Base-by-base conservation (phyloP, 1,139 yeast species). In the Zygosaccharomyces sapae region DNA sequence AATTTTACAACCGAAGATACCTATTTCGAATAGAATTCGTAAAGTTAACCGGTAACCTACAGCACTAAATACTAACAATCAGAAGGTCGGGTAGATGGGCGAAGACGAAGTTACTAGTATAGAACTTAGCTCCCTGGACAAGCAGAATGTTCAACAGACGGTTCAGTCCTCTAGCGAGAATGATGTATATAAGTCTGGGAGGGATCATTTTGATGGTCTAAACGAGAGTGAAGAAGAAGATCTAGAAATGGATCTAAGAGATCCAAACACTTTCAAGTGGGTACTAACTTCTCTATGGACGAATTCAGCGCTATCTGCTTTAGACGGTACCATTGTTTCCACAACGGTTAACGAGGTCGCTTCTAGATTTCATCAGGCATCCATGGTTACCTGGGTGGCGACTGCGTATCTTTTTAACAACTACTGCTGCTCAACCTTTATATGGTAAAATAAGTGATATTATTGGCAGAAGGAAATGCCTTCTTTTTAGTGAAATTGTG, bases 311-410 rank as follows among this genome's bases (percentile, higher is more conserved):
- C 51, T 68, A 4, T 63, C 69, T 5, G 70, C 70, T 0, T 57
- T 69, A 3, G 71, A 68, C 48, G 55, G 67, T n/a, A 68, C 72
- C 0, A 66, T 68, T 20, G 70, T 68, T 3, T 62, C 71, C n/a
- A 67, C 70, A 12, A 66, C 70, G 1, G 61, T 70, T 46, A 61
- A 65, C 36, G 61, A 66, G 1, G 67, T 68, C 22, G 70, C 70
- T 3, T 62, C 69, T 8, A 65, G 70, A 41, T 69, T 72, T 61
- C 61, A 69, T 46, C 70, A 71, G 12, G 68, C 72, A 1, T 61
- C 65, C 27, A 52, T 67, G 43, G 67, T 67, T 47, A 41, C 51
- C 9, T 63, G 68, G 68, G 59, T 62, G 9, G 66, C 66, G 1
- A 61, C 67, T 1, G 56, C 63, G 2, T 62, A 62, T 35, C 54